Base-by-base conservation (phyloP, 2,329 filamentous ascomycete species). In the Fusarium sp. region DNA sequence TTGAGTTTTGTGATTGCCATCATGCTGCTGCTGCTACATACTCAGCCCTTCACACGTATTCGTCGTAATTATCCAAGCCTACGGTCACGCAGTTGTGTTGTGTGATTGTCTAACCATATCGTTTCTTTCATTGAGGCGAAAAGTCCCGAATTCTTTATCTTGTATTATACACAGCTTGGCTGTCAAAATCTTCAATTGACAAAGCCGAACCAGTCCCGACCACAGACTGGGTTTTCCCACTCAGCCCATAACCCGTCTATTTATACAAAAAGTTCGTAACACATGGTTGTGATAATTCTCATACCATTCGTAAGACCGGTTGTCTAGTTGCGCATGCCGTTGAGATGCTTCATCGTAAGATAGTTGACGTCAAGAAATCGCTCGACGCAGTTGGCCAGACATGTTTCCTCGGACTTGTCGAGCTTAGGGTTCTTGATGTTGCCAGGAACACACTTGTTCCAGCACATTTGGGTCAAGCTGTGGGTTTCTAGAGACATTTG, bases 341-440 rank as follows among this genome's bases (percentile, higher is more conserved):
- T 89, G 74, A 98, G 82, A 77, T 97, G 91, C 83, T 89, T 91
- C 79, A 97, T 83, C n/a, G 97, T 91, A 52, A 93, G 83, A 69
- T 92, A 81, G 81, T 95, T 96, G 66, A 94, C 87, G 79, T 99
- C 96, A 82, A 98, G 86, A 81, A 96, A 98, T 56, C 96, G 86
- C 74, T 97, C 92, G 56, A 98, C 94, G 76, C 96, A 99, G 83
- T 97, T 97, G 78, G 89, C 85, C 77, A 97, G 86, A 79, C 96
- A 99, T 10, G 84, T 81, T 82, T 96, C 90, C 82, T 99, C 96
- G 64, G 80, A 83, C 74, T 85, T 87, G 70, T 96, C 93, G 70
- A 99, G 83, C 73, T 88, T 87, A 26, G 88, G 87, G 63, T 85
- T 86, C 71, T 89, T 89, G 77, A 97, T 90, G 58, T 84, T 85